These are phyloP conservation scores for Zoysia japonica DNA, from an alignment of 176 grass and related monocot genomes.

Conservation along the genomic window DNA sequence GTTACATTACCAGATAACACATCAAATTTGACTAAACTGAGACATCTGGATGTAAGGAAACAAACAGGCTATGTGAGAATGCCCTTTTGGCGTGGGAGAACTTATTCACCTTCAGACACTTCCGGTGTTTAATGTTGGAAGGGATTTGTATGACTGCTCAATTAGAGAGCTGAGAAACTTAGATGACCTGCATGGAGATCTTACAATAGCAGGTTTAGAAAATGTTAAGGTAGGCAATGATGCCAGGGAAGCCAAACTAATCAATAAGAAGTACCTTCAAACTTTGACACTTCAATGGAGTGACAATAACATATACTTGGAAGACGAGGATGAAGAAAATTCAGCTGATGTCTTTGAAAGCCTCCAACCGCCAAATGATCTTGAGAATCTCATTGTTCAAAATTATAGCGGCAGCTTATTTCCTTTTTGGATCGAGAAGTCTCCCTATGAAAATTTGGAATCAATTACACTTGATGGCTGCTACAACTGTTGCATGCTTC, in stretches of 20 bases:
- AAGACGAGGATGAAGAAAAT: neutral
- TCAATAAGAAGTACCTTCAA: constrained; percentile 31
- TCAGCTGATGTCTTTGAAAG: constrained; percentile 6
- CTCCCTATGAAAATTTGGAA: constrained; percentile 28
- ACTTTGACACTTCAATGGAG: constrained; percentile 45
- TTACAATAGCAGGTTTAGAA: constrained; percentile 21
- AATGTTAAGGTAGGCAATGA: constrained; percentile 1
- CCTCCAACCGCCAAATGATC: constrained; percentile 28
- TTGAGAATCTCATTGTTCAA: constrained; percentile 31
- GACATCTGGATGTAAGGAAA: constrained; percentile 37
- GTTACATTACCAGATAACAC: constrained; percentile 27
- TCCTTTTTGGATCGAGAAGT: constrained; percentile 34
- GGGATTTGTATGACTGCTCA: neutral
- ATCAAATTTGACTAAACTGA: neutral
- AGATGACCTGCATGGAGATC: constrained; percentile 16
- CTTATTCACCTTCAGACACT: constrained; percentile 36
- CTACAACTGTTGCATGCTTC: constrained; percentile 32
- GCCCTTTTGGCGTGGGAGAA: constrained; percentile 26
- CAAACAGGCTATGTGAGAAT: constrained; percentile 30
- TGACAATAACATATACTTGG: neutral
- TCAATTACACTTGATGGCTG: constrained; percentile 36
- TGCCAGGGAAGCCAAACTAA: constrained; percentile 34
- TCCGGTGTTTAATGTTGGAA: constrained; percentile 29
- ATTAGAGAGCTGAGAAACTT: constrained; percentile 29
- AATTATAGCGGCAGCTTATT: constrained; percentile 40